Conservation (phyloP, 1,284 basidiomycete genomes). For the Leccinum ponderosum region DNA sequence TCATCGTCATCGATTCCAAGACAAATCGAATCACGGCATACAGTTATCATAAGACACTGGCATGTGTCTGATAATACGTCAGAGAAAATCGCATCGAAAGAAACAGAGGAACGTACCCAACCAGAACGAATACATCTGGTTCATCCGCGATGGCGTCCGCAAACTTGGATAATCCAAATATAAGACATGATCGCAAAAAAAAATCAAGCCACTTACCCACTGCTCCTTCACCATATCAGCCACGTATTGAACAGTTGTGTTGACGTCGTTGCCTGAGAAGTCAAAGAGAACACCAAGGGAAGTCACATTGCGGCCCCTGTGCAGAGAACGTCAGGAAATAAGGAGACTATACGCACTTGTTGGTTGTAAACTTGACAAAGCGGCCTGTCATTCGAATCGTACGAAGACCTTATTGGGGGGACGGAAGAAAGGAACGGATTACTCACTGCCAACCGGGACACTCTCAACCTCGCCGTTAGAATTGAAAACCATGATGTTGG, state of each 20-base stretch:
- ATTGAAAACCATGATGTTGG: slow-evolving; percentile 74
- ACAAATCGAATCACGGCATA: slow-evolving; percentile 21
- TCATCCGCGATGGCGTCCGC: slow-evolving; percentile 74
- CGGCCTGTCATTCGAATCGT: slow-evolving; percentile 42
- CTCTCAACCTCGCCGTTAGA: slow-evolving; percentile 48
- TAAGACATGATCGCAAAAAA: not conserved
- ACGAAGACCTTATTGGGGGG: not conserved
- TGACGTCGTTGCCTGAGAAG: slow-evolving; percentile 63
- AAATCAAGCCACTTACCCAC: slow-evolving; percentile 48
- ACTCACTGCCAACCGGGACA: slow-evolving; percentile 64
- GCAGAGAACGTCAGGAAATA: not conserved
- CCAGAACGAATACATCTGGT: slow-evolving; percentile 79
- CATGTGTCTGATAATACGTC: slow-evolving; percentile 56
- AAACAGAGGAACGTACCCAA: slow-evolving; percentile 47
- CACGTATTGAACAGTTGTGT: slow-evolving; percentile 75
- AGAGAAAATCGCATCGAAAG: not conserved
- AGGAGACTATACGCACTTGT: slow-evolving; percentile 48
- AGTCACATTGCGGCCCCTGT: slow-evolving; percentile 70
- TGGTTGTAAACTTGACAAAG: slow-evolving; percentile 75
- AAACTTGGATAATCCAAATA: slow-evolving; percentile 49
- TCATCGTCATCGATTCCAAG: not conserved
- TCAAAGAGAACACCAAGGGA: slow-evolving; percentile 81
- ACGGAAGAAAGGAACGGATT: not conserved
- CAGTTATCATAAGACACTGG: slow-evolving; percentile 65
- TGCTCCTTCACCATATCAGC: slow-evolving; percentile 73